Conservation (phyloP, 2,329 filamentous ascomycete genomes). For the Claviceps sp. region DNA sequence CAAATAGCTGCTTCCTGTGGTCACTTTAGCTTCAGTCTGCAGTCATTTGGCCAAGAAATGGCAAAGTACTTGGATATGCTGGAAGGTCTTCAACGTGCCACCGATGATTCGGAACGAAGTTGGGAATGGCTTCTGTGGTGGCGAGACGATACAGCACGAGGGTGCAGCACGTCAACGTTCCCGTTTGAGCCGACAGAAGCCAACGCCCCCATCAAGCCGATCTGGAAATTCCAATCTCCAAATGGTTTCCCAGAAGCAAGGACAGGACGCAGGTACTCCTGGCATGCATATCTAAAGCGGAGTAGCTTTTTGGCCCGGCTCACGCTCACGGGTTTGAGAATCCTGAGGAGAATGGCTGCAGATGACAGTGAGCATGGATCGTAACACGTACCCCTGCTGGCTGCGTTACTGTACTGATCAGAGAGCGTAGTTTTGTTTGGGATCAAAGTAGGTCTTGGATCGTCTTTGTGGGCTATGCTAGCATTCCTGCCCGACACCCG, state of each 20-base stretch:
- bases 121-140: constrained; percentile 78
- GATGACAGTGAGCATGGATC: constrained; percentile 29
- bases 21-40: constrained; percentile 78
- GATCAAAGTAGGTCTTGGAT: constrained; percentile 78
- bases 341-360: constrained; percentile 28
- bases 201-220: constrained; percentile 22
- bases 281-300: constrained; percentile 31
- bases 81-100: constrained; percentile 63
- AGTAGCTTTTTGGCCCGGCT: constrained; percentile 24
- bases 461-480: constrained; percentile 69
- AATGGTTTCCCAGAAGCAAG: constrained; percentile 36
- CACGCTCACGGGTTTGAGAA: constrained; percentile 28
- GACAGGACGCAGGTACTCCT: constrained; percentile 30
- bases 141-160: constrained; percentile 18
- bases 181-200: constrained; percentile 19
- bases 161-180: constrained; percentile 7
- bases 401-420: background rate
- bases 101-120: constrained; percentile 43
- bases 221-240: constrained; percentile 35
- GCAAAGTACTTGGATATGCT: constrained; percentile 63
- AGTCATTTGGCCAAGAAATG: constrained; percentile 79
- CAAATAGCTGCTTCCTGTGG: constrained; percentile 87
- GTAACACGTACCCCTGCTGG: too few relatives aligned
- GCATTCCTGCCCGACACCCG: constrained; percentile 64
- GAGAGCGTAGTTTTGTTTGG: constrained; percentile 46